A percentile compares a stretch with the other conserved stretches of the same genome.
Evolutionary conservation across 169 alveolate species (phyloP).

Genomic region (Prorocentrum cordatum): DNA sequence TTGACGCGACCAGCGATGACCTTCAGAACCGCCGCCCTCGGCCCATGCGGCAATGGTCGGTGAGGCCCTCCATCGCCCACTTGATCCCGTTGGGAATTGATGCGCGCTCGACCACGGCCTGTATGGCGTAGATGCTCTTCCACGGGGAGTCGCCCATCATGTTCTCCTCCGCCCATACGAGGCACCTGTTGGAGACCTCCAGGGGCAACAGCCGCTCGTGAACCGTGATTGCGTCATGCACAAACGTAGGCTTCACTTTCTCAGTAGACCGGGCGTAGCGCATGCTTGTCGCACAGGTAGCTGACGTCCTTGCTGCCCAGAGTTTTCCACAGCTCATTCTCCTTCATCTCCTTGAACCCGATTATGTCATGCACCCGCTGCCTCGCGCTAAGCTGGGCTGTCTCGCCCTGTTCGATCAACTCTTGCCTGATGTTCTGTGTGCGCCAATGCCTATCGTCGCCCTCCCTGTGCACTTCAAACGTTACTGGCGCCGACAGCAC

Average conservation of each 20-base stretch:
- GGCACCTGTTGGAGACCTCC: not conserved
- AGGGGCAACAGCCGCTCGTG: not conserved
- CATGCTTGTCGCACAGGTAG: not conserved
- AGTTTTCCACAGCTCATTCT: not conserved
- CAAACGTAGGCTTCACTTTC: not conserved
- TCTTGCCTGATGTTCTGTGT: not conserved
- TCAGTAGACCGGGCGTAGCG: not conserved
- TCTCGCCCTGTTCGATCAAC: not conserved
- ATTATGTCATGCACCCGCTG: conserved; percentile 1
- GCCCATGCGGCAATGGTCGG: not conserved
- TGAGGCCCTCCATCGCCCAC: not conserved
- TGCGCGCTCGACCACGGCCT: not conserved
- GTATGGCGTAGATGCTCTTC: not conserved
- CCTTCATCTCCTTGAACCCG: not conserved
- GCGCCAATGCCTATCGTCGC: not conserved
- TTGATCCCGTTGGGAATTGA: not conserved
- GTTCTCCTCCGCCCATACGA: not conserved
- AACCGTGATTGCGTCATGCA: not conserved
- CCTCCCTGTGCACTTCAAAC: not conserved
- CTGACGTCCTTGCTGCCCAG: not conserved
- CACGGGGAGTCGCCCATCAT: not conserved
- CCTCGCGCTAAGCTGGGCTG: not conserved
- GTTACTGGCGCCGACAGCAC: not conserved
- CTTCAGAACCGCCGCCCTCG: too few relatives aligned
- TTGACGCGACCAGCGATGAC: not conserved